A percentile compares a stretch with the other conserved stretches of the same genome.
Evolutionary conservation across 345 rosid genomes (phyloP).

Genomic region (Hirschfeldia incana): DNA sequence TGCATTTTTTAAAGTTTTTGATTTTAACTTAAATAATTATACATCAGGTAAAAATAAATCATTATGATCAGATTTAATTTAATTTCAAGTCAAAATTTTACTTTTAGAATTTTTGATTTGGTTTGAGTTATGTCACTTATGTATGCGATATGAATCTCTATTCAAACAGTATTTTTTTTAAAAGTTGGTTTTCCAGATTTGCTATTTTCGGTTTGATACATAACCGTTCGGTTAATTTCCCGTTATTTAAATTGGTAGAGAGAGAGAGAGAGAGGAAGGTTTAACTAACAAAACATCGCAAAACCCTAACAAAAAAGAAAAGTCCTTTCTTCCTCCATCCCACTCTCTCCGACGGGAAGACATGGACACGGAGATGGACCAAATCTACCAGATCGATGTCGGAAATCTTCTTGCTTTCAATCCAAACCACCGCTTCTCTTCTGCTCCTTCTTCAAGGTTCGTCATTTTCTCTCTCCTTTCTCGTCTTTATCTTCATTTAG

Average conservation of each 20-base stretch:
- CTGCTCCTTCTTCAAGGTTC: constrained; percentile 67
- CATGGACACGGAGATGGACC: constrained; percentile 43
- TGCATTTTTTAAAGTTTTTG: too few relatives aligned
- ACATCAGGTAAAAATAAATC: neutral
- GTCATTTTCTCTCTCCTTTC: neutral
- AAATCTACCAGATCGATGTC: constrained; percentile 53
- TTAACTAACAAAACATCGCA: constrained; percentile 13
- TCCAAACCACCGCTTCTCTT: constrained; percentile 48
- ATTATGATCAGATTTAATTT: too few relatives aligned
- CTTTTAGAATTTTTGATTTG: neutral
- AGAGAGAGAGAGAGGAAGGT: neutral
- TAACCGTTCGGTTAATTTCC: neutral
- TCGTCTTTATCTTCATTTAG: neutral
- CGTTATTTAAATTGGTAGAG: neutral
- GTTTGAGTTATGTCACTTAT: neutral
- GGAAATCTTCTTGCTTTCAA: constrained; percentile 75
- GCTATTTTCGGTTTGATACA: neutral
- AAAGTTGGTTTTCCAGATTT: neutral
- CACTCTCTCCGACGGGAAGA: constrained; percentile 25
- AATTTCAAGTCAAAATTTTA: too few relatives aligned
- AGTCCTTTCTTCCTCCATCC: neutral
- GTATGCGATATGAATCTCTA: neutral
- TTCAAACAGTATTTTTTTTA: neutral
- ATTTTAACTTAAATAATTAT: too few relatives aligned
- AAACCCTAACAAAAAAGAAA: constrained; percentile 33